Evolutionary conservation across 805 yeast species (phyloP).

Genomic region (Candida corydali): DNA sequence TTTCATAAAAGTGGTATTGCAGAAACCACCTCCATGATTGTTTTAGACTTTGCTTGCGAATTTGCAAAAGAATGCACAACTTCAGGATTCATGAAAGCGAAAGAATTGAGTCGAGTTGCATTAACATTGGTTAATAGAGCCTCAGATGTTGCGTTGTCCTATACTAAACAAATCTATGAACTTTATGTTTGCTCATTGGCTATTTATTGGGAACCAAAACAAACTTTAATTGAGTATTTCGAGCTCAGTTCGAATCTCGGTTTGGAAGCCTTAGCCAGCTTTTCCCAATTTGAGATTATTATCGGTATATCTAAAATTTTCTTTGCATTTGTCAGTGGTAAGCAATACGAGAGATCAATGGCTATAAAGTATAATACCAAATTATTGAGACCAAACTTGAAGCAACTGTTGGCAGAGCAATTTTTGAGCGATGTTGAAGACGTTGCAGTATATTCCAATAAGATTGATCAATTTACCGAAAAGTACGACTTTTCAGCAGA

Average conservation of each 20-base stretch:
- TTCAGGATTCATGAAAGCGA: constrained; percentile 30
- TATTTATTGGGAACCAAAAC: constrained; percentile 35
- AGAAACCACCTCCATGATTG: constrained; percentile 34
- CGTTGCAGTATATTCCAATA: neutral
- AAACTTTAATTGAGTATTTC: constrained; percentile 26
- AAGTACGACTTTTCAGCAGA: constrained; percentile 3
- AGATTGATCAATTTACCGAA: neutral
- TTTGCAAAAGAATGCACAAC: constrained; percentile 23
- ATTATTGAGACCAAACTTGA: neutral
- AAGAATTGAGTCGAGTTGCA: constrained; percentile 40
- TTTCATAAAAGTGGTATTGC: constrained; percentile 39
- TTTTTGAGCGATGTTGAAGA: constrained; percentile 4
- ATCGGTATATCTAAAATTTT: constrained; percentile 12
- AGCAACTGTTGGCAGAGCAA: neutral
- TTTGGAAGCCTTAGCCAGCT: constrained; percentile 2
- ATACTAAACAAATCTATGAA: constrained; percentile 37
- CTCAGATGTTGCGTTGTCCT: constrained; percentile 28
- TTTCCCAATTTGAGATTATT: constrained; percentile 9
- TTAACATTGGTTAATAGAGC: constrained; percentile 31
- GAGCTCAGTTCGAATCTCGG: constrained; percentile 9
- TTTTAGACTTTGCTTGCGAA: constrained; percentile 35
- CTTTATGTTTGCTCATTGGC: constrained; percentile 41
- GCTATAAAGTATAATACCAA: neutral
- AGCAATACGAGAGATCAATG: constrained; percentile 3
- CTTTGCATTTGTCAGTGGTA: constrained; percentile 15